Conservation (phyloP, 805 yeast species). For the Scheffersomyces ergatensis region DNA sequence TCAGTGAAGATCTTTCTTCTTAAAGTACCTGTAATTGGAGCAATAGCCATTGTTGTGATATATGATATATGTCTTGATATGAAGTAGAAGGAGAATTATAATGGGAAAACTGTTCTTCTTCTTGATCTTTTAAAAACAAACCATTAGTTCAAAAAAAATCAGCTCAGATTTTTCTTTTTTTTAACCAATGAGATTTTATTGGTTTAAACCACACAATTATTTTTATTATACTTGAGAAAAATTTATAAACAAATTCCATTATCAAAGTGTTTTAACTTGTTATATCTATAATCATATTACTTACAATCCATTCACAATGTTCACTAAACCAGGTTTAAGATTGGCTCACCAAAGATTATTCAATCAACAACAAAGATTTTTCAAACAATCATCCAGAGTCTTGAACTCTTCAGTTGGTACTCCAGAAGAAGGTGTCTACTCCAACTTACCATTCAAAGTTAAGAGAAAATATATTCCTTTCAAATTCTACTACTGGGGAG, state of each 20-base stretch:
- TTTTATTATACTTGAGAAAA: too few relatives aligned
- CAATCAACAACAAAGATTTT: constrained; percentile 22
- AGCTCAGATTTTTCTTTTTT: background rate
- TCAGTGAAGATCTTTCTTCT: constrained; percentile 81
- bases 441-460: constrained; percentile 92
- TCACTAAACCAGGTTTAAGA: constrained; percentile 18
- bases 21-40: constrained; percentile 83
- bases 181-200: constrained; percentile 15
- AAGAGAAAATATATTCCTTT: constrained; percentile 85
- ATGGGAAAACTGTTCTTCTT: too few relatives aligned
- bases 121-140: too few relatives aligned
- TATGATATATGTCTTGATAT: too few relatives aligned
- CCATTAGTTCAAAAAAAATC: background rate
- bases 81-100: too few relatives aligned
- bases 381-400: constrained; percentile 46
- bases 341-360: constrained; percentile 6
- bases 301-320: too few relatives aligned
- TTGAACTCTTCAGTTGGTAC: constrained; percentile 35
- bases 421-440: constrained; percentile 68
- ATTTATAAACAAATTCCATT: too few relatives aligned
- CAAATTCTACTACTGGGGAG: constrained; percentile 77
- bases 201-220: constrained; percentile 6
- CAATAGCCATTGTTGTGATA: constrained; percentile 72
- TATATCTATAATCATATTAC: too few relatives aligned
- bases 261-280: too few relatives aligned